phyloP scores from a whole-genome alignment of 225 moss, liverwort and hornwort genomes.

The Pseudisothecium myosuroides region DNA sequence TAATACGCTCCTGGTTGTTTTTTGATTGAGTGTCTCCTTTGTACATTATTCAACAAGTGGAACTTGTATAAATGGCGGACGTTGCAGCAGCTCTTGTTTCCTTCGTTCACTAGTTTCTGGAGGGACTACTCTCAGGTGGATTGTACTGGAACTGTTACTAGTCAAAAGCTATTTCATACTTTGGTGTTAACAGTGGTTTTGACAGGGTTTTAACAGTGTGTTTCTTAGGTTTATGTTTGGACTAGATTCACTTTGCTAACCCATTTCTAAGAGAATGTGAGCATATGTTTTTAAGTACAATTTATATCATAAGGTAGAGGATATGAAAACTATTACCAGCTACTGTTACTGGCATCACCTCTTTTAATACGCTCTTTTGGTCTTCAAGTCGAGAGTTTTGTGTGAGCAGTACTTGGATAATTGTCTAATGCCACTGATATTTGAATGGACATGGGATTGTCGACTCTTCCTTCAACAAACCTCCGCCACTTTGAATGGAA shows the following conservation, averaged over 20 bases:
- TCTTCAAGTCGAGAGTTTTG: background rate
- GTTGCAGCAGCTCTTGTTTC: background rate
- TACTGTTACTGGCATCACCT: background rate
- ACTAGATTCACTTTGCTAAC: no score
- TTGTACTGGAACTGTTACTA: background rate
- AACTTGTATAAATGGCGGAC: constrained; percentile 19
- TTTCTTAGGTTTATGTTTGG: no score
- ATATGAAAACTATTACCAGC: background rate
- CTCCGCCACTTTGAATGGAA: background rate
- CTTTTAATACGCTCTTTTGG: background rate
- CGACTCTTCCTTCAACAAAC: background rate
- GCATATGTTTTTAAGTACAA: background rate
- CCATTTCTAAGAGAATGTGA: background rate
- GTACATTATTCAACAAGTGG: constrained; percentile 22
- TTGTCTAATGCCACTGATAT: background rate
- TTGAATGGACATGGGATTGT: background rate
- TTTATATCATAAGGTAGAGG: background rate
- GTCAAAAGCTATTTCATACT: no score
- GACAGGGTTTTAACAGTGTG: no score
- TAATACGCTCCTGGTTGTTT: background rate
- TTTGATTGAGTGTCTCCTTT: constrained; percentile 6
- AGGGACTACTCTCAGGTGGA: background rate
- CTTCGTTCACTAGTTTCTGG: background rate
- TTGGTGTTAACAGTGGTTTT: no score
- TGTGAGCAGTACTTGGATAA: background rate